These are phyloP conservation scores for Wilcoxina mikolae DNA, from an alignment of 495 filamentous ascomycete genomes.

Conservation along the genomic window DNA sequence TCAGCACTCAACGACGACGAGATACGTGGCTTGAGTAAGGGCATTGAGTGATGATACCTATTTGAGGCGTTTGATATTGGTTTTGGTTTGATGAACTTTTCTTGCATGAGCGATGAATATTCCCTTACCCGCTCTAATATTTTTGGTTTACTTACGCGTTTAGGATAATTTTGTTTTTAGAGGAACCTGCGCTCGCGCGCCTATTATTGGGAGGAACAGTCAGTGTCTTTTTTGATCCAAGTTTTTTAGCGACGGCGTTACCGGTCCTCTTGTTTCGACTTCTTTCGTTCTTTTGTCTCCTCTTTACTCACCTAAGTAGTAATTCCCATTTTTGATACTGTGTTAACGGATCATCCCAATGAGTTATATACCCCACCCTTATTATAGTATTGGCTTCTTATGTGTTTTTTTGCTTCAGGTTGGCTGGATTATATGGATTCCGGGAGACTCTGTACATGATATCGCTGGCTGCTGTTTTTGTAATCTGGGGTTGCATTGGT, in stretches of 20 bases:
- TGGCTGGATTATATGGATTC: neutral
- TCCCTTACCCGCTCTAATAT: neutral
- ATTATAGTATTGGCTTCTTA: neutral
- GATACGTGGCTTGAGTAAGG: constrained; percentile 47
- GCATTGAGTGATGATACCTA: constrained; percentile 33
- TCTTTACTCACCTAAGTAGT: neutral
- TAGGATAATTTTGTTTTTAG: constrained; percentile 6
- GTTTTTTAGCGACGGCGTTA: neutral
- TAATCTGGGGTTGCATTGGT: no score
- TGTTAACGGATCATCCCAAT: no score
- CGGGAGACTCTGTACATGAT: neutral
- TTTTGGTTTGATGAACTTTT: neutral
- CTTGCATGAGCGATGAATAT: neutral
- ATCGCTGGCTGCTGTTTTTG: neutral
- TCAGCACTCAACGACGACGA: constrained; percentile 72
- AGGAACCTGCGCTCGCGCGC: neutral
- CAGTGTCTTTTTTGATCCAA: neutral
- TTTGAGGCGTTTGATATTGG: neutral
- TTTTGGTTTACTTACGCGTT: constrained; percentile 2
- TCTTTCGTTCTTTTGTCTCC: neutral
- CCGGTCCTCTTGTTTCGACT: neutral
- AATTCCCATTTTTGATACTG: no score
- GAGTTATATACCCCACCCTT: neutral
- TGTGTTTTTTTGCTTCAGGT: no score
- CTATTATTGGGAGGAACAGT: neutral